These are phyloP conservation scores for Eucalyptus curtisii DNA, from an alignment of 345 rosid genomes.

Conservation along the genomic window DNA sequence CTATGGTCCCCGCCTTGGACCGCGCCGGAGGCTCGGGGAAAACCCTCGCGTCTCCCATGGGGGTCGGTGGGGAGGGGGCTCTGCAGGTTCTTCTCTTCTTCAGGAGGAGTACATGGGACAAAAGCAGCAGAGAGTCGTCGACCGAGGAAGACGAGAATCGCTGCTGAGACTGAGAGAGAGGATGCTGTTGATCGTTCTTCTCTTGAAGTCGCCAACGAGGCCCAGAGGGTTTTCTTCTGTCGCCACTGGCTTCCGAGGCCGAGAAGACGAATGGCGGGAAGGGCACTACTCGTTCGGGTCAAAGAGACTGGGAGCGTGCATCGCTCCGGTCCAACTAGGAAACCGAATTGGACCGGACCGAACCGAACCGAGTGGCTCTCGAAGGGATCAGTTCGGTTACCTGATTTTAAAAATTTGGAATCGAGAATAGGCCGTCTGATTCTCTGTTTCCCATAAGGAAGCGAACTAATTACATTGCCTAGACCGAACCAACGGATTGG, in stretches of 20 bases:
- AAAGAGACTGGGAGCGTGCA: neutral
- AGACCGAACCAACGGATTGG: too few relatives aligned
- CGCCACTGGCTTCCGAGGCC: neutral
- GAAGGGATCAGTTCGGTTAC: neutral
- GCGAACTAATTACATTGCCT: too few relatives aligned
- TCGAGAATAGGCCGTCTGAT: neutral
- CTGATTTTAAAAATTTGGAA: neutral
- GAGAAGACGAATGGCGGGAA: neutral
- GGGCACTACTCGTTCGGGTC: neutral
- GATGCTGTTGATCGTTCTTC: neutral
- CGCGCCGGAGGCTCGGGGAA: constrained; percentile 7
- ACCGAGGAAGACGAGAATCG: neutral
- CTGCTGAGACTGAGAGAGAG: neutral
- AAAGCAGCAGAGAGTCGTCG: neutral
- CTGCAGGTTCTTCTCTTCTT: neutral
- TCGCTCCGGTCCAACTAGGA: neutral
- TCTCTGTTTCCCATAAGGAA: too few relatives aligned
- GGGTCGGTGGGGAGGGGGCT: neutral
- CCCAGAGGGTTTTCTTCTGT: neutral
- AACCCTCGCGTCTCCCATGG: constrained; percentile 39
- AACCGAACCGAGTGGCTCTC: neutral
- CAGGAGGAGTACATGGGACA: neutral
- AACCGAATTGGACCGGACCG: neutral
- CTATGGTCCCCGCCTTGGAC: constrained; percentile 60
- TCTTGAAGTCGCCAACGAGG: neutral